Conservation (phyloP, 495 filamentous ascomycete species). For the Cetradonia linearis region DNA sequence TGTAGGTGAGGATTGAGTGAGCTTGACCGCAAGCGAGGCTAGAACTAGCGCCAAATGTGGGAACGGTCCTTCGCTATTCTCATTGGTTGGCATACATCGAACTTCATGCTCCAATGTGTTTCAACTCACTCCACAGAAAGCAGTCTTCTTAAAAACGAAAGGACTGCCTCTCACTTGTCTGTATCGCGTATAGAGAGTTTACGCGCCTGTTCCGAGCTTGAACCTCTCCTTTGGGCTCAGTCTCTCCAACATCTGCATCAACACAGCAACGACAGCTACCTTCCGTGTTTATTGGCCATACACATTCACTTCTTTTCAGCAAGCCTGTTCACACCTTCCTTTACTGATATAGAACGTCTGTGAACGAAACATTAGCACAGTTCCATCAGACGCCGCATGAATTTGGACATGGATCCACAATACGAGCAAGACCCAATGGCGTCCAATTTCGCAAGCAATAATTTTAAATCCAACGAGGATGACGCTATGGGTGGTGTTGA, state of each 20-base stretch:
- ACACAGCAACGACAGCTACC: neutral
- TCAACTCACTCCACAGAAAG: neutral
- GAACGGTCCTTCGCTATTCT: slow-evolving; percentile 3
- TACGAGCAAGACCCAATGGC: slow-evolving; percentile 29
- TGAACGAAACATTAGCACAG: neutral
- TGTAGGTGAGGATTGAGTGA: neutral
- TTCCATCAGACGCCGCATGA: slow-evolving; percentile 2
- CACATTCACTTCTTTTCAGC: neutral
- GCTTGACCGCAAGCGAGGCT: neutral
- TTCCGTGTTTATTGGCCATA: neutral
- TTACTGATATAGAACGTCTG: neutral
- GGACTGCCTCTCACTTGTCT: neutral
- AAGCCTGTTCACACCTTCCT: slow-evolving; percentile 1
- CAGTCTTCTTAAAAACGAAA: neutral
- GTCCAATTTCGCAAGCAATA: slow-evolving; percentile 21
- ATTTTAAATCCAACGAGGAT: slow-evolving; percentile 24
- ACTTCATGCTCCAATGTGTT: neutral
- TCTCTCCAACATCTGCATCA: neutral
- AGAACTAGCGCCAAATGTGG: slow-evolving; percentile 1
- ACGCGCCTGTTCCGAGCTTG: slow-evolving; percentile 8
- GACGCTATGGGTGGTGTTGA: slow-evolving; percentile 32
- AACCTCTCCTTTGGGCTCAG: neutral
- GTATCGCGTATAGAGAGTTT: slow-evolving; percentile 1
- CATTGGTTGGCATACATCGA: slow-evolving; percentile 6
- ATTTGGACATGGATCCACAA: slow-evolving; percentile 23